Conservation (phyloP, 495 filamentous ascomycete genomes). For the Lentithecium fluviatile region DNA sequence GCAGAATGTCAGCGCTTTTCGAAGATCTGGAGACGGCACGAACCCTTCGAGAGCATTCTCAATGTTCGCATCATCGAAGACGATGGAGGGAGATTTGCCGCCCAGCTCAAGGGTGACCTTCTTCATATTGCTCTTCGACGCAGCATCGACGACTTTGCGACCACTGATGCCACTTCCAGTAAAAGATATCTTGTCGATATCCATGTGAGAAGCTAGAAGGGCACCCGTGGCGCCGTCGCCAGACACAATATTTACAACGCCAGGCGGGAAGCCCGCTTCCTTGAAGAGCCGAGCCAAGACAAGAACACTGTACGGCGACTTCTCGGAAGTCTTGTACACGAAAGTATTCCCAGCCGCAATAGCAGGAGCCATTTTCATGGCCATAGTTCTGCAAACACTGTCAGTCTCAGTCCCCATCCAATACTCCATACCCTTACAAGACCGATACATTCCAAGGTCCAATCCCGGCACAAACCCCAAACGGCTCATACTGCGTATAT, state of each 20-base stretch:
- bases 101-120: conserved; percentile 59
- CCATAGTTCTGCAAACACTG: conserved; percentile 10
- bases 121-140: conserved; percentile 39
- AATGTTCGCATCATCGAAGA: conserved; percentile 55
- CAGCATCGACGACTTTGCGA: conserved; percentile 41
- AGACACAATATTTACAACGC: conserved; percentile 60
- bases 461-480: conserved; percentile 43
- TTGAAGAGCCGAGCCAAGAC: conserved; percentile 36
- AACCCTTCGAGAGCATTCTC: conserved; percentile 19
- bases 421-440: conserved; percentile 12
- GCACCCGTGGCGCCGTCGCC: conserved; percentile 46
- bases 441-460: conserved; percentile 42
- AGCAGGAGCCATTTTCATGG: conserved; percentile 41
- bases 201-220: conserved; percentile 37
- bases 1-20: conserved; percentile 52
- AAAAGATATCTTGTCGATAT: conserved; percentile 42
- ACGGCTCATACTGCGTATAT: conserved; percentile 41
- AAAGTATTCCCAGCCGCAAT: conserved; percentile 43
- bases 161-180: conserved; percentile 40
- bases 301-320: conserved; percentile 35
- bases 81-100: conserved; percentile 63
- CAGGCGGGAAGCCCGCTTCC: conserved; percentile 45
- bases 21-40: neutral
- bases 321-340: conserved; percentile 42
- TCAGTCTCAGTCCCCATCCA: neutral